A percentile compares a stretch with the other conserved stretches of the same genome.
phyloP scores from a whole-genome alignment of 805 yeast species.

The Tetrapisispora fleetii region DNA sequence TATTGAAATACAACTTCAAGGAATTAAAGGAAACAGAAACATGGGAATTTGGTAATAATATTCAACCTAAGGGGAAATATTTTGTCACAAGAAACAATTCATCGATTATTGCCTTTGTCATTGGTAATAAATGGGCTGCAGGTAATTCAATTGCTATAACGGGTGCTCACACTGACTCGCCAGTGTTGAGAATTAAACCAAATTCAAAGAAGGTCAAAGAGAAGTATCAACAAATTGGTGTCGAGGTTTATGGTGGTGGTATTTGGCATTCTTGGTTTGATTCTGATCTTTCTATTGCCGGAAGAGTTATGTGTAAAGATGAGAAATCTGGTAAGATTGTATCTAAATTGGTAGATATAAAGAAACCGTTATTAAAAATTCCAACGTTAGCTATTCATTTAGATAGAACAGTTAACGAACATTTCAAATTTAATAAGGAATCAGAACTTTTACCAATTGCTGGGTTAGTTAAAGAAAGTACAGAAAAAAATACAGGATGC shows the following conservation, averaged over 20 bases:
- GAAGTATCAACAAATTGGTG: slow-evolving; percentile 83
- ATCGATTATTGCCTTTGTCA: slow-evolving; percentile 76
- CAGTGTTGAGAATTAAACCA: slow-evolving; percentile 83
- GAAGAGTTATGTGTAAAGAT: slow-evolving; percentile 67
- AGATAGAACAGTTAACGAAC: slow-evolving; percentile 62
- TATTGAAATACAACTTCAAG: slow-evolving; percentile 54
- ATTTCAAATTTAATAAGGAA: slow-evolving; percentile 85
- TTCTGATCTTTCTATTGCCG: slow-evolving; percentile 84
- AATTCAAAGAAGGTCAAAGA: slow-evolving; percentile 57
- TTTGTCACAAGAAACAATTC: slow-evolving; percentile 86
- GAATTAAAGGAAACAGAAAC: slow-evolving; percentile 61
- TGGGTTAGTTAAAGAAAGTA: slow-evolving; percentile 38
- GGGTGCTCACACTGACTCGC: slow-evolving; percentile 96
- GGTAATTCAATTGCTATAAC: slow-evolving; percentile 82
- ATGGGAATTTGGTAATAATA: slow-evolving; percentile 45
- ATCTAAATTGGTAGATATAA: slow-evolving; percentile 66
- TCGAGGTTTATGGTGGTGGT: slow-evolving; percentile 93
- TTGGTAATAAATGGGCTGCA: slow-evolving; percentile 61
- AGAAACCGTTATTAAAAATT: slow-evolving; percentile 76
- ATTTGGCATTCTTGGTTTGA: slow-evolving; percentile 97
- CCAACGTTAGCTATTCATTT: slow-evolving; percentile 94
- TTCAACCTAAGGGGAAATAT: slow-evolving; percentile 54
- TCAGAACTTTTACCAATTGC: slow-evolving; percentile 79
- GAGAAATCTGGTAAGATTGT: slow-evolving; percentile 38
- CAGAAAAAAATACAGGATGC: slow-evolving; percentile 30